These are phyloP conservation scores for Scheffersomyces quercinus DNA, from an alignment of 1,139 yeast species.

Conservation along the genomic window DNA sequence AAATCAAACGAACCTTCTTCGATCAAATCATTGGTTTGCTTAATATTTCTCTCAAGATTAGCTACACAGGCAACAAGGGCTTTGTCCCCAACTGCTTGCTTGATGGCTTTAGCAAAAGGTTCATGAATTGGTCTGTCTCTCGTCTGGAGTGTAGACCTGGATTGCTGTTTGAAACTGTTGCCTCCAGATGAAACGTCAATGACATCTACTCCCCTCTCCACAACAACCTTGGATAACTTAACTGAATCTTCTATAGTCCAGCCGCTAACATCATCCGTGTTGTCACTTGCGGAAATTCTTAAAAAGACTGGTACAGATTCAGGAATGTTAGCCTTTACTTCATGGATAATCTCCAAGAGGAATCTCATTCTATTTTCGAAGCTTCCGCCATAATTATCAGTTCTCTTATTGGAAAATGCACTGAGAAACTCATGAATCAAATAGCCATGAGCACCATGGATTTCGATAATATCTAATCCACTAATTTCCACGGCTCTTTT, in stretches of 20 bases:
- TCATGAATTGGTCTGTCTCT: constrained; percentile 21
- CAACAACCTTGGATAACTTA: constrained; percentile 39
- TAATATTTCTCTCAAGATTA: constrained; percentile 31
- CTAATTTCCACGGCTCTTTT: constrained; percentile 12
- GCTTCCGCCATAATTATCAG: constrained; percentile 20
- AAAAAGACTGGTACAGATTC: constrained; percentile 41
- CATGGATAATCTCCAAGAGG: constrained; percentile 20
- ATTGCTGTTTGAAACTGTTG: constrained; percentile 33
- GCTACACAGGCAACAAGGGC: constrained; percentile 51
- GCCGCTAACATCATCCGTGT: constrained; percentile 33
- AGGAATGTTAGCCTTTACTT: constrained; percentile 30
- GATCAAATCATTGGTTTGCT: constrained; percentile 36
- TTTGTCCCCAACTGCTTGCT: constrained; percentile 43
- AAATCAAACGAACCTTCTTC: constrained; percentile 47
- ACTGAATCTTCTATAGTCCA: constrained; percentile 53
- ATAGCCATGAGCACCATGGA: constrained; percentile 20
- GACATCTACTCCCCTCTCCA: constrained; percentile 49
- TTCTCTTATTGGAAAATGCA: constrained; percentile 13
- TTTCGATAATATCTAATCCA: constrained; percentile 17
- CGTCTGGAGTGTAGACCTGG: constrained; percentile 12
- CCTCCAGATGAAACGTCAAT: constrained; percentile 61
- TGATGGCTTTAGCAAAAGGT: constrained; percentile 42
- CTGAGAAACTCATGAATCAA: constrained; percentile 15
- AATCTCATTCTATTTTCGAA: constrained; percentile 17
- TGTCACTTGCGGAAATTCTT: constrained; percentile 46